A percentile compares a stretch with the other conserved stretches of the same genome.
Evolutionary conservation across 2,329 filamentous ascomycete genomes (phyloP).

Genomic region (Fusarium sp.): DNA sequence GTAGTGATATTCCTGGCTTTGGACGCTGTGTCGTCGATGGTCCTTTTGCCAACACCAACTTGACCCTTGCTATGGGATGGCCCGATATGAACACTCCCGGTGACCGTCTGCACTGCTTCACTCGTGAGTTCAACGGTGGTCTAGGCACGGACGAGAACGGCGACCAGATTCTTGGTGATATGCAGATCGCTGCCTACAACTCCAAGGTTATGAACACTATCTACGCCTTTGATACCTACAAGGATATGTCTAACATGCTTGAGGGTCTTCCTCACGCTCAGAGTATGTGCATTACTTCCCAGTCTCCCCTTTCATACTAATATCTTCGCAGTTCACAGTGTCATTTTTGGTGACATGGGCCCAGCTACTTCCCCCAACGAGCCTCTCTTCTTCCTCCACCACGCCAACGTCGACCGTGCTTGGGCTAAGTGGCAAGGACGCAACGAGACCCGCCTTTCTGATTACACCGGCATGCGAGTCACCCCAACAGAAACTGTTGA

Average conservation of each 20-base stretch:
- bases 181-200: constrained; percentile 11
- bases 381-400: constrained; percentile 46
- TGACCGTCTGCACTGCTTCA: constrained; percentile 11
- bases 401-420: constrained; percentile 44
- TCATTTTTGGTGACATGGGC: constrained; percentile 43
- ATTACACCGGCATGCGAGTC: constrained; percentile 5
- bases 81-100: neutral
- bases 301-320: neutral
- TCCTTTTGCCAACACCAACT: constrained; percentile 20
- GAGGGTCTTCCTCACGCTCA: constrained; percentile 24
- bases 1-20: constrained; percentile 8
- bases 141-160: neutral
- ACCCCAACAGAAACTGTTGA: neutral
- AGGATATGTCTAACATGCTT: constrained; percentile 1
- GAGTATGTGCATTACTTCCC: neutral
- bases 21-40: constrained; percentile 15
- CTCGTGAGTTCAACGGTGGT: constrained; percentile 12
- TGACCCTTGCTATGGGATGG: constrained; percentile 23
- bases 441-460: constrained; percentile 8
- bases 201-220: constrained; percentile 18
- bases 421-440: constrained; percentile 31
- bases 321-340: constrained; percentile 2
- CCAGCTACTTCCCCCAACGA: constrained; percentile 45
- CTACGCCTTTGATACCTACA: constrained; percentile 16
- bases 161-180: constrained; percentile 4